Base-by-base conservation (phyloP, 371 early-diverging fungal genomes). In the Nematocida parisii region DNA sequence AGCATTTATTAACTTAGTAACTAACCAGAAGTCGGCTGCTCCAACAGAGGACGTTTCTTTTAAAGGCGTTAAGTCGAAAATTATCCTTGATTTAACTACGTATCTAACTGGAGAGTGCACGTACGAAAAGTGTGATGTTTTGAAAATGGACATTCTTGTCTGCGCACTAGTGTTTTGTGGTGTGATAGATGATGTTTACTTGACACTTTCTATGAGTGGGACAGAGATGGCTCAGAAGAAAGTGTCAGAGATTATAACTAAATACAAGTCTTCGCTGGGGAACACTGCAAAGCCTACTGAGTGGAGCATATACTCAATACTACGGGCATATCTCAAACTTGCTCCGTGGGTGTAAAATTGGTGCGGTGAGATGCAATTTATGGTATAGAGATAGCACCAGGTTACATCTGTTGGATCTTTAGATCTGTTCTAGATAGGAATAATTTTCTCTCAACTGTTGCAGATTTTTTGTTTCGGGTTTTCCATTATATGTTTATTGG, bases 121-220 rank as follows among this genome's bases (percentile, higher is more conserved):
- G 40, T 77, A 77, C 71, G 44, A 66, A 27, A 60, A 68, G n/a
- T n/a, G 20, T 5, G 80, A 67, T 42, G 42, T 64, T 40, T 33
- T 67, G 20, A 68, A 56, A 57, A 55, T 77, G 47, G 27, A 47
- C 61, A 52, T 52, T n/a, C n/a, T 67, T 55, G 45, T 77, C 0
- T 77, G 80, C 52, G 55, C 80, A 5, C 45, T 77, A 1, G 24
- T 60, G 7, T 77, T 75, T 70, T 77, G 80, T 70, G 15, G 57
- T 46, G 5, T 77, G 11, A 70, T 60, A 13, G 80, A 77, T 7
- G 80, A 77, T 44, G 2, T 77, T 9, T 61, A 45, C 40, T 60
- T 77, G 4, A 70, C 80, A 15, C 50, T 70, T 22, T 50, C 80
- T 11, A 70, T 61, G 18, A 42, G 40, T 15, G 60, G 15, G 0